phyloP scores from a whole-genome alignment of 345 rosid species.

The Salix brachista region DNA sequence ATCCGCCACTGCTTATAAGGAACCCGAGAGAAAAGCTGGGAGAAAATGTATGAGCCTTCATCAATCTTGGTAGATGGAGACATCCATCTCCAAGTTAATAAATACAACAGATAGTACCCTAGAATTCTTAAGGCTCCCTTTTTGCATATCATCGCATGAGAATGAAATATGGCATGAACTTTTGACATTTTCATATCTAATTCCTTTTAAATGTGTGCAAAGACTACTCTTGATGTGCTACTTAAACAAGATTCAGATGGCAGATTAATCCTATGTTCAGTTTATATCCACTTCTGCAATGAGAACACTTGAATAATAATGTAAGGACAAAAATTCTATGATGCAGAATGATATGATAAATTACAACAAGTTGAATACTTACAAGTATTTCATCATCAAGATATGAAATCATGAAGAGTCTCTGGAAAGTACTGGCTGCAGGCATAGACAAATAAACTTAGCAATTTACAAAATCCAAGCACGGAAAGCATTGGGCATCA shows the following conservation, averaged over 20 bases:
- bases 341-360: neutral
- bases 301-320: neutral
- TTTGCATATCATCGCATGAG: neutral
- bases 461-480: neutral
- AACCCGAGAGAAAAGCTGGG: neutral
- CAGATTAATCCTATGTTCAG: neutral
- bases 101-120: neutral
- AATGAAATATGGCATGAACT: neutral
- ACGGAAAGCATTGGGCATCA: neutral
- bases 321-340: neutral
- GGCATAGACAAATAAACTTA: constrained; percentile 6
- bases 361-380: constrained; percentile 1
- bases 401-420: constrained; percentile 92
- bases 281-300: neutral
- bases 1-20: neutral
- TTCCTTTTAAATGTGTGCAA: neutral
- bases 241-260: neutral
- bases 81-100: no score
- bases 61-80: neutral
- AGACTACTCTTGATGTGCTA: neutral
- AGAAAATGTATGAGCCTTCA: neutral
- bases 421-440: constrained; percentile 78
- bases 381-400: constrained; percentile 75
- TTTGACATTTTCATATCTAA: constrained; percentile 1
- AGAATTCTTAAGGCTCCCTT: neutral